Base-by-base conservation (phyloP, 495 filamentous ascomycete genomes). In the Penicillium alfredii region DNA sequence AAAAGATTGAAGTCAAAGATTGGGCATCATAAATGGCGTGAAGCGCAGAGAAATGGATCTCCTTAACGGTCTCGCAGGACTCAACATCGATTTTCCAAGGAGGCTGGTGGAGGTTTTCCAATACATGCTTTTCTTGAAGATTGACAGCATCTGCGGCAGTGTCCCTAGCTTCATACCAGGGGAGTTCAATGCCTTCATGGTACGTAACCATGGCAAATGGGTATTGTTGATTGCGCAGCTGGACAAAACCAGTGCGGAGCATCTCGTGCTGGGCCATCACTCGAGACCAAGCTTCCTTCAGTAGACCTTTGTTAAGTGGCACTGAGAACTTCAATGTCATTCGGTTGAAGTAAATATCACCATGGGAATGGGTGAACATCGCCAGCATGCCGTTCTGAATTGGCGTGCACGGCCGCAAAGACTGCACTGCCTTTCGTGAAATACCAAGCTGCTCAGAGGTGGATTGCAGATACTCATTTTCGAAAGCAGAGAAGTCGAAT, bases 341-440 rank as follows among this genome's bases (percentile, higher is more conserved):
- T 40, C 84, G 81, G 42, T 89, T 94, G 61, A 87, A 88, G 54
- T 95, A 94, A 40, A 76, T 63, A 38, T 77, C 81, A 6, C 61
- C 56, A 18, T 73, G 61, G 0, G 84, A 85, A 12, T 69, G 61
- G 6, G 83, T 39, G 71, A 90, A 92, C 32, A 81, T 76, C 0
- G 79, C 78, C 27, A 94, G 64, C 74, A 95, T 86, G 22, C 76
- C 80, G 48, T 92, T 84, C 55, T 95, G 88, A 2, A 90, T 65
- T 8, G 88, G 81, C 0, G 87, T 59, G 27, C 66, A 69, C 8
- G 66, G 66, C 8, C 55, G 53, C 11, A 69, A 32, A 22, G 54
- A 45, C 17, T 55, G 49, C 14, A 67, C 47, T 7, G 13, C 27
- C 7, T 47, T 17, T 0, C 33, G 14, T 8, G 41, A 31, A 32